These are phyloP conservation scores for Asterionellopsis glacialis DNA, from an alignment of 108 stramenopile species.

Conservation along the genomic window DNA sequence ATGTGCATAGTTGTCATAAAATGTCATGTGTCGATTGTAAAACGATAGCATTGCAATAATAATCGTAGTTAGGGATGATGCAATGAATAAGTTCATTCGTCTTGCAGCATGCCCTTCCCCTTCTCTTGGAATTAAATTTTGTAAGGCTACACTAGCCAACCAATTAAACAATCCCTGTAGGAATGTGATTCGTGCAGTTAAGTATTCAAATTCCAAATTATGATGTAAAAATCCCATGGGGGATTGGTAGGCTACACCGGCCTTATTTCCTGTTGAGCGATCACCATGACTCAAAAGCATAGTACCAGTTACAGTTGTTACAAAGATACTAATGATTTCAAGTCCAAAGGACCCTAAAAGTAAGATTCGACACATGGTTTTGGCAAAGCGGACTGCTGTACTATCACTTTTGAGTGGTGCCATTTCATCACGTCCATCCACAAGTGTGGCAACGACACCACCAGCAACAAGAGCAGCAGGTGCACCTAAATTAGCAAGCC, in stretches of 20 bases:
- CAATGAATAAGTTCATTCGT: conserved; percentile 24
- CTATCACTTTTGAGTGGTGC: conserved; percentile 12
- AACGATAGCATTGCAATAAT: conserved; percentile 20
- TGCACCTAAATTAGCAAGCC: conserved; percentile 26
- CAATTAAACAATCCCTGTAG: conserved; percentile 30
- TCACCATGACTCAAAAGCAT: conserved; percentile 13
- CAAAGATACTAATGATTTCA: conserved; percentile 25
- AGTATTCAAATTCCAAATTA: conserved; percentile 27
- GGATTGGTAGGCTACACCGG: neutral
- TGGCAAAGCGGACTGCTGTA: conserved; percentile 5
- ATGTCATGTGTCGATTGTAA: conserved; percentile 27
- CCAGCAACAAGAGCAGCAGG: conserved; percentile 39
- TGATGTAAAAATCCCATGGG: conserved; percentile 5
- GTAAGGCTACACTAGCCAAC: conserved; percentile 24
- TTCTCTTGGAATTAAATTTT: conserved; percentile 15
- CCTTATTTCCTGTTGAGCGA: neutral
- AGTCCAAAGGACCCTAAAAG: conserved; percentile 21
- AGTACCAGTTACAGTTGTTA: conserved; percentile 22
- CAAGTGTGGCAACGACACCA: conserved; percentile 28
- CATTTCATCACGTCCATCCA: conserved; percentile 9
- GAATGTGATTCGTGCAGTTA: conserved; percentile 22
- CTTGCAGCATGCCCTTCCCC: conserved; percentile 4
- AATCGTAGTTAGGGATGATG: conserved; percentile 5
- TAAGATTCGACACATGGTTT: conserved; percentile 15
- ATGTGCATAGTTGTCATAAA: conserved; percentile 14